Percentiles rank a stretch among this genome's conserved stretches.
These are phyloP conservation scores for Ilex aquifolium DNA, from an alignment of 257 asterid species.

Conservation along the genomic window DNA sequence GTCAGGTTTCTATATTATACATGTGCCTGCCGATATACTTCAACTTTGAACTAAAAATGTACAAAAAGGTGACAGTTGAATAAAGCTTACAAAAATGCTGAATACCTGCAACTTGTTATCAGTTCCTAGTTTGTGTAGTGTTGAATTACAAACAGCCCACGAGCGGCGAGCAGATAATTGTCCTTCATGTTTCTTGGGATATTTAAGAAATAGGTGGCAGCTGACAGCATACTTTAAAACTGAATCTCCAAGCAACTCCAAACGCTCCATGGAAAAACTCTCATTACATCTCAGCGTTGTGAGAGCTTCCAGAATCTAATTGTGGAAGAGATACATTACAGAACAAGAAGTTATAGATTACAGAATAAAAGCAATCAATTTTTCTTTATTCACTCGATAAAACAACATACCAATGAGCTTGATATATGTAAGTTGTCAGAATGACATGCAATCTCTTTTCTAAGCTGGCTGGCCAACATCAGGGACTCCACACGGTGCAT, in stretches of 20 bases:
- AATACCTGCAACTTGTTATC: constrained; percentile 69
- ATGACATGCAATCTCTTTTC: constrained; percentile 50
- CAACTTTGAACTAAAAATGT: too few relatives aligned
- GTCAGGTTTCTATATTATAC: too few relatives aligned
- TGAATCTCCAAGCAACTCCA: constrained; percentile 93
- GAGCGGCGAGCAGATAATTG: constrained; percentile 48
- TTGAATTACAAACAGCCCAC: constrained; percentile 48
- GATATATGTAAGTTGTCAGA: constrained; percentile 42
- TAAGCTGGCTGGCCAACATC: constrained; percentile 91
- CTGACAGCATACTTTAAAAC: constrained; percentile 72
- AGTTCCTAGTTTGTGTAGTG: constrained; percentile 69
- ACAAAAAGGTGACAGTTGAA: too few relatives aligned
- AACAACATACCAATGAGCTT: constrained; percentile 61
- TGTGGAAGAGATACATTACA: constrained; percentile 16
- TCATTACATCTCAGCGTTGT: constrained; percentile 77
- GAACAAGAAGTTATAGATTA: background rate
- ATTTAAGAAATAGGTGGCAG: constrained; percentile 73
- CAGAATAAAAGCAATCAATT: constrained; percentile 7
- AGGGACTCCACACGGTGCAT: constrained; percentile 86
- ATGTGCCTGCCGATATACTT: too few relatives aligned
- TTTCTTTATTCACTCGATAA: background rate
- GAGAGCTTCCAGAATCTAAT: constrained; percentile 84
- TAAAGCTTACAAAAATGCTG: constrained; percentile 3
- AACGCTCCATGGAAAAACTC: constrained; percentile 89
- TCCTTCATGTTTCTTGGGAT: constrained; percentile 74